Evolutionary conservation across 352 stramenopile genomes (phyloP), one percentile per base, ranked within the genome.

Genomic region (Phytophthora tubulina): DNA sequence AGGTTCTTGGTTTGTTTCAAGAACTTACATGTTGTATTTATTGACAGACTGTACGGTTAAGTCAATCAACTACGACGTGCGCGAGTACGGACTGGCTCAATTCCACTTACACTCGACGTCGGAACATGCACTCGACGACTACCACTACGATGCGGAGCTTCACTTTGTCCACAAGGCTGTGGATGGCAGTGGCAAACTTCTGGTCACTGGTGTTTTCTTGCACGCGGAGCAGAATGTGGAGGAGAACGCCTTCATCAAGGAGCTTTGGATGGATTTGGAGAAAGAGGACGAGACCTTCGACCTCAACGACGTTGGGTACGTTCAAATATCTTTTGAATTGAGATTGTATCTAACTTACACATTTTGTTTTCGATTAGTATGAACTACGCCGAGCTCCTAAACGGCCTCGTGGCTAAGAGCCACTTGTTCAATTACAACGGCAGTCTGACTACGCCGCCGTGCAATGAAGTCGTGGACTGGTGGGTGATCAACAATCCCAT

Each of bases 381-480:
- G 67, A 85, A 85, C 71, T 92, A 92, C 62, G 82, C 86, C 1
- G 76, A 92, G 35, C 9, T 88, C 62, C 67, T 92, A 30, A 88
- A 80, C 41, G 52, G 56, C 6, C 65, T 87, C n/a, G 73, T 92
- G 8, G 52, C 64, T n/a, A 79, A 72, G 39, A 90, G 79, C 61
- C 79, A 89, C 57, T 38, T 93, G 21, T 88, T 90, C 73, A 86
- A 88, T 72, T 89, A 91, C 72, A 71, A 63, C n/a, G 83, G 83
- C 27, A 88, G 79, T 30, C 63, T 91, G 15, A 91, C 83, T 14
- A 89, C 83, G 30, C 83, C 83, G 8, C 77, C 77, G 32, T 91
- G 83, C 70, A 82, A 63, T 39, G 83, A 89, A 70, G 77, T 80
- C 50, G 83, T 89, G 14, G 76, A 83, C 70, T 91, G 81, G 79